Evolutionary conservation across 805 yeast genomes (phyloP), one percentile per base, ranked within the genome.

Genomic region (Ogataea salicorniae): DNA sequence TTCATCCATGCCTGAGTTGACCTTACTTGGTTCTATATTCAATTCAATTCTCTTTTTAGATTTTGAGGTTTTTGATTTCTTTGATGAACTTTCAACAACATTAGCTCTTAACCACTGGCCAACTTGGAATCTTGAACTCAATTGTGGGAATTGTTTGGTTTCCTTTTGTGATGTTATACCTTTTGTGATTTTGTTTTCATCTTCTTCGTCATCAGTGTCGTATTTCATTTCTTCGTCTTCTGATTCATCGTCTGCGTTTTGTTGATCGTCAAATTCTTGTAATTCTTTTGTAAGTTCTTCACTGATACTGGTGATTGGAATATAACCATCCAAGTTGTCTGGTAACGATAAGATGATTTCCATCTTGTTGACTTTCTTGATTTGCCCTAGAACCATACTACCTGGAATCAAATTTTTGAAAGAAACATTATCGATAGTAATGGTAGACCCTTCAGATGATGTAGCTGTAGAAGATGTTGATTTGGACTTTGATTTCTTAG

Each of bases 51-150:
- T 79, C 64, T 81, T 86, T 62, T 77, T 79, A 13, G 57, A 46
- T 16, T 66, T 68, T 39, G 66, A 64, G 20, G 66, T 67, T 42
- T 70, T 68, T 42, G 67, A 45, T 9, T 46, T 42, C 48, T 70
- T 70, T 14, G 62, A 57, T n/a, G 72, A 66, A 29, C 68, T 69
- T 38, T 79, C 79, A 8, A 79, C 76, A n/a, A 91, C 91, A 39
- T 74, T 67, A 31, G 95, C 96, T 56, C 94, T 79, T 38, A 94
- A 69, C 89, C 94, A 92, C 64, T 87, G 92, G 9, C 98, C 98
- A 36, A 80, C 57, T 34, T 66, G 63, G 68, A 91, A 89, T 43
- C 78, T 62, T 2, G 71, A 61, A 1, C 68, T 62, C 46, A 86
- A 71, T 16, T 71, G 68, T 7, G 95, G 95, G 46, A 84, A 71